A percentile compares a stretch with the other conserved stretches of the same genome.
These are phyloP conservation scores for Suillus sp. DNA, from an alignment of 768 basidiomycete species.

Conservation along the genomic window DNA sequence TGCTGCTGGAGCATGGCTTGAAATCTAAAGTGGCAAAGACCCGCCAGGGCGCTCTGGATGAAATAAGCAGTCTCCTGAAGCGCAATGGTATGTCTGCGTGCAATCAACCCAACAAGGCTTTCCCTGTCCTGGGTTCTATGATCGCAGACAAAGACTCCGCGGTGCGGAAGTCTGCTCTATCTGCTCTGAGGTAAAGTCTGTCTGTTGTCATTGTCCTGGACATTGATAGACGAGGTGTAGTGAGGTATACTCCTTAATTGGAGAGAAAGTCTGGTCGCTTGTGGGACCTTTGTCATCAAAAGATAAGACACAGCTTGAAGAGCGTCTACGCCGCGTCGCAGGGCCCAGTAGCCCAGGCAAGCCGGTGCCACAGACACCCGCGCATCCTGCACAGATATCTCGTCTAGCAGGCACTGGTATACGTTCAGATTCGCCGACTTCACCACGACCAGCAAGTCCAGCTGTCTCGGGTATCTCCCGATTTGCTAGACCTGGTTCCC, in stretches of 20 bases:
- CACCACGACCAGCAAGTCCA: constrained; percentile 53
- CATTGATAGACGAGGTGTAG: constrained; percentile 40
- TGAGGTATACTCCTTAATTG: constrained; percentile 79
- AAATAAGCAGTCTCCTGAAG: constrained; percentile 74
- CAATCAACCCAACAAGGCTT: constrained; percentile 73
- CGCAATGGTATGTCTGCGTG: constrained; percentile 82
- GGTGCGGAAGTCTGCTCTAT: constrained; percentile 86
- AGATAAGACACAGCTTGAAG: constrained; percentile 91
- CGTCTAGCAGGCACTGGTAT: constrained; percentile 48
- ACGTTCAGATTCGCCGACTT: constrained; percentile 55
- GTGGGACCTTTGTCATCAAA: constrained; percentile 79
- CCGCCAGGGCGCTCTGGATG: constrained; percentile 84
- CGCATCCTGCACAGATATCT: constrained; percentile 50
- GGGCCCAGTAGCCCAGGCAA: constrained; percentile 55
- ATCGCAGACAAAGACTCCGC: constrained; percentile 88
- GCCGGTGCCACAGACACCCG: constrained; percentile 41
- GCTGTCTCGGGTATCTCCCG: constrained; percentile 41
- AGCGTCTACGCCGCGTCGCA: constrained; percentile 80
- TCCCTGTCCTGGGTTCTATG: constrained; percentile 74
- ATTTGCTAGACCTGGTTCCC: constrained; percentile 46
- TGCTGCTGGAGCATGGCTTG: constrained; percentile 85
- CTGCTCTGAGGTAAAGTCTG: constrained; percentile 69
- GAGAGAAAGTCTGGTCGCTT: constrained; percentile 82
- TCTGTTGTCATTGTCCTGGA: constrained; percentile 9
- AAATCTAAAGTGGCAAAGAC: constrained; percentile 92